Conservation (phyloP, 257 asterid genomes). For the Nicotiana tabacum region DNA sequence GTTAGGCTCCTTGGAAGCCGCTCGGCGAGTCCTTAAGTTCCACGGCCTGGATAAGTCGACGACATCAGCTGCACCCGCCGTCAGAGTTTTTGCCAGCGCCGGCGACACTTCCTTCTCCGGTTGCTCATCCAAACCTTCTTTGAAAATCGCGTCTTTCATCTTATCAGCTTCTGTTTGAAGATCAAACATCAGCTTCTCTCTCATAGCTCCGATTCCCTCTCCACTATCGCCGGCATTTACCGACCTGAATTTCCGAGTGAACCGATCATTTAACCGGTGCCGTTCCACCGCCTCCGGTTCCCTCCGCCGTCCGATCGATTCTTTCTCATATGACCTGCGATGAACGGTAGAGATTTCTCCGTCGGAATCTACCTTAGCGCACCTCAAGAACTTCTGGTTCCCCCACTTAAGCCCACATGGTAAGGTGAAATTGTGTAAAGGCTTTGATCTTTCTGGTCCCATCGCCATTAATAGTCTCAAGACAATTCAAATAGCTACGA, state of each 20-base stretch:
- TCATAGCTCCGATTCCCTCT: constrained; percentile 58
- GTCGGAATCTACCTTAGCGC: constrained; percentile 49
- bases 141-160: constrained; percentile 64
- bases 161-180: constrained; percentile 74
- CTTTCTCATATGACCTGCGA: constrained; percentile 9
- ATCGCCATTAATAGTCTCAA: constrained; percentile 21
- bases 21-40: constrained; percentile 78
- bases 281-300: constrained; percentile 18
- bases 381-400: constrained; percentile 49
- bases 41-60: constrained; percentile 38
- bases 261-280: constrained; percentile 21
- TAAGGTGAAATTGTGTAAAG: constrained; percentile 64
- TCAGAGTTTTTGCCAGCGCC: constrained; percentile 14
- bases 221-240: constrained; percentile 25
- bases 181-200: constrained; percentile 78
- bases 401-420: constrained; percentile 70
- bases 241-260: constrained; percentile 14
- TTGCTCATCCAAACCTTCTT: constrained; percentile 39
- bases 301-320: constrained; percentile 12
- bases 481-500: not conserved
- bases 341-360: constrained; percentile 27
- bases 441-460: constrained; percentile 53
- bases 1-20: constrained; percentile 40
- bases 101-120: constrained; percentile 18
- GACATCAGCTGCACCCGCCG: constrained; percentile 19